Evolutionary conservation across 2,329 filamentous ascomycete genomes (phyloP).

Genomic region (Aspergillus hiratsukae): DNA sequence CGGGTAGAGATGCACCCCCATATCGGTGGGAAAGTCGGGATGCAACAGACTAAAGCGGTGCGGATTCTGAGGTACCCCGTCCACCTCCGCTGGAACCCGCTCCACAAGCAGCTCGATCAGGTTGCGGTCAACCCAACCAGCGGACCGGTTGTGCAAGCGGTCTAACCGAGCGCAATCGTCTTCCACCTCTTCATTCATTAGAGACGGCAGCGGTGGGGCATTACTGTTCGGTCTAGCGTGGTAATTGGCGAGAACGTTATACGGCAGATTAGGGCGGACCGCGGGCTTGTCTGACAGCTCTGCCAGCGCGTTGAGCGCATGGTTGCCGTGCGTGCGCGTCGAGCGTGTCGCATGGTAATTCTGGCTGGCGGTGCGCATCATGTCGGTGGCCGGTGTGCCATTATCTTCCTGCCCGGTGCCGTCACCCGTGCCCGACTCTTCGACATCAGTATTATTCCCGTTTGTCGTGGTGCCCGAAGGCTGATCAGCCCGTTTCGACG

Average conservation of each 20-base stretch:
- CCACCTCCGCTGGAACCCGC: conserved; percentile 24
- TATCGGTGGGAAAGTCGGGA: conserved; percentile 41
- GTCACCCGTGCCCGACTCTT: conserved; percentile 33
- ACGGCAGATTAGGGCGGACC: conserved; percentile 43
- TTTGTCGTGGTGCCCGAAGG: conserved; percentile 35
- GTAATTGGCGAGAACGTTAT: conserved; percentile 44
- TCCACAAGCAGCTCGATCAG: conserved; percentile 38
- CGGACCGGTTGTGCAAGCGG: conserved; percentile 34
- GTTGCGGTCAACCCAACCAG: conserved; percentile 39
- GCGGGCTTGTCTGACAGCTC: conserved; percentile 51
- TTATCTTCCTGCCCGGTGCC: conserved; percentile 39
- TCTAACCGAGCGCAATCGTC: conserved; percentile 42
- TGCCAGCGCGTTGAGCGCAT: conserved; percentile 51
- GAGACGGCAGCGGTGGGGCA: conserved; percentile 39
- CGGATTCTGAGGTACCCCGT: conserved; percentile 29
- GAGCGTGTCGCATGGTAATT: conserved; percentile 54
- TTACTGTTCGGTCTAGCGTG: conserved; percentile 41
- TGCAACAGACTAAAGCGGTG: conserved; percentile 38
- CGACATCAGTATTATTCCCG: conserved; percentile 39
- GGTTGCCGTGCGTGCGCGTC: conserved; percentile 48
- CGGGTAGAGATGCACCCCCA: conserved; percentile 43
- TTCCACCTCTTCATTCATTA: conserved; percentile 46
- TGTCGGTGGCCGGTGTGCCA: conserved; percentile 47
- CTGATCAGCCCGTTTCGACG: conserved; percentile 46
- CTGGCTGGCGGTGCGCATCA: conserved; percentile 58